phyloP scores from a whole-genome alignment of 2,329 filamentous ascomycete genomes.

The Colletotrichum scovillei region DNA sequence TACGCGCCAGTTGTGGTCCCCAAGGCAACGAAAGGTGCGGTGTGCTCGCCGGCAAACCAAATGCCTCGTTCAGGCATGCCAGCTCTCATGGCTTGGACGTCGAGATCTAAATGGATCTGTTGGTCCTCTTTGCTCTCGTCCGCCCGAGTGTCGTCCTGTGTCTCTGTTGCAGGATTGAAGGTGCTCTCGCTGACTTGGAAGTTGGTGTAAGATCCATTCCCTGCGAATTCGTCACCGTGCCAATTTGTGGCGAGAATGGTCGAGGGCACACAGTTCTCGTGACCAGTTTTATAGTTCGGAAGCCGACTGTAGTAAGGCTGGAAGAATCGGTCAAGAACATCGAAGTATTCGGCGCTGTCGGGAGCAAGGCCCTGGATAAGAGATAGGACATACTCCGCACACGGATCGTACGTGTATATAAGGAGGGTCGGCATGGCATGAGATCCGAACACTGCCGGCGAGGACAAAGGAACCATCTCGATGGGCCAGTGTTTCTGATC shows the following conservation, averaged over 20 bases:
- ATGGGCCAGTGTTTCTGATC: slow-evolving; percentile 67
- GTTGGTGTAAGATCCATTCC: slow-evolving; percentile 71
- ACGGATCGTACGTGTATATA: slow-evolving; percentile 68
- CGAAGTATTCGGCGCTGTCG: slow-evolving; percentile 42
- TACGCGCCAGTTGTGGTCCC: slow-evolving; percentile 1
- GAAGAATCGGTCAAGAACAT: slow-evolving; percentile 58
- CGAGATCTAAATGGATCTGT: slow-evolving; percentile 56
- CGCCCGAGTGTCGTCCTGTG: slow-evolving; percentile 40
- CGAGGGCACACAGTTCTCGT: slow-evolving; percentile 62
- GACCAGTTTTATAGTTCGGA: slow-evolving; percentile 61
- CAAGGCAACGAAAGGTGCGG: slow-evolving; percentile 12
- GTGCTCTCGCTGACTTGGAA: too few species aligned
- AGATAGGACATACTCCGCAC: slow-evolving; percentile 38
- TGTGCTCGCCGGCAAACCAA: slow-evolving; percentile 79
- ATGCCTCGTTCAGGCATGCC: slow-evolving; percentile 64
- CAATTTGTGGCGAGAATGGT: slow-evolving; percentile 71
- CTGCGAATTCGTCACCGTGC: slow-evolving; percentile 73
- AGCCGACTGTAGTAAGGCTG: slow-evolving; percentile 73
- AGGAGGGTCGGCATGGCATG: slow-evolving; percentile 74
- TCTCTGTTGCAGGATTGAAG: slow-evolving; percentile 36
- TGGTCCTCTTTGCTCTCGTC: not conserved
- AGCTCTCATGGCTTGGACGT: slow-evolving; percentile 64
- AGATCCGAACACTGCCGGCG: slow-evolving; percentile 53
- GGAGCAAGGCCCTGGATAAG: not conserved
- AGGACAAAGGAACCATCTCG: slow-evolving; percentile 25